Conservation (phyloP, 2,329 filamentous ascomycete species). For the Scedosporium aurantiacum region DNA sequence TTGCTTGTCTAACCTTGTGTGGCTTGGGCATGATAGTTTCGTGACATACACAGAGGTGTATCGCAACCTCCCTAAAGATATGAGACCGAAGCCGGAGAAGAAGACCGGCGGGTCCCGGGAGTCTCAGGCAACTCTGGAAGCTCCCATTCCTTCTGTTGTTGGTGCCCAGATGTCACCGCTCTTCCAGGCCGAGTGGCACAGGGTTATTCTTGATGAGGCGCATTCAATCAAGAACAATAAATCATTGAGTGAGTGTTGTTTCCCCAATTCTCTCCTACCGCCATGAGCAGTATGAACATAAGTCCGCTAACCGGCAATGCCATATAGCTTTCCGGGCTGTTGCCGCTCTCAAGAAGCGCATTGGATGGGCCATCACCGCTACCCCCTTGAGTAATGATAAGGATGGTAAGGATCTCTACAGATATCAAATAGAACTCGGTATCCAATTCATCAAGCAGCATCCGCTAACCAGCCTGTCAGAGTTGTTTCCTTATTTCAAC, state of each 20-base stretch:
- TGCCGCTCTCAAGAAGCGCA: neutral
- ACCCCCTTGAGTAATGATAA: neutral
- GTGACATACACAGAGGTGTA: neutral
- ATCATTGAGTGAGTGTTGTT: slow-evolving; percentile 18
- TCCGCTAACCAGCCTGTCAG: slow-evolving; percentile 13
- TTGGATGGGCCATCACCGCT: neutral
- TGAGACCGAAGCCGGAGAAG: neutral
- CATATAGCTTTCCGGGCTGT: neutral
- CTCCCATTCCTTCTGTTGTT: too few relatives aligned
- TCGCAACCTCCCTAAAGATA: neutral
- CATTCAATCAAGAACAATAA: slow-evolving; percentile 42
- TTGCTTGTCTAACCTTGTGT: neutral
- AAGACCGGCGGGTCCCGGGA: neutral
- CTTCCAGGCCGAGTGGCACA: slow-evolving; percentile 28
- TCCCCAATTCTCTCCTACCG: neutral
- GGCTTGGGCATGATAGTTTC: neutral
- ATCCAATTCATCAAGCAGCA: too few relatives aligned
- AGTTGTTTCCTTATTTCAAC: slow-evolving; percentile 23
- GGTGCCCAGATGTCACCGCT: slow-evolving; percentile 17
- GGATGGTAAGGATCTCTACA: neutral
- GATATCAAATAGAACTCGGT: neutral
- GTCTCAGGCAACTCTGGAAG: neutral
- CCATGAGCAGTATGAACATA: too few relatives aligned
- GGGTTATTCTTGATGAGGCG: slow-evolving; percentile 46
- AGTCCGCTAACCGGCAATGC: neutral